phyloP scores from a whole-genome alignment of 257 asterid species.

The Solanum tacnaense region DNA sequence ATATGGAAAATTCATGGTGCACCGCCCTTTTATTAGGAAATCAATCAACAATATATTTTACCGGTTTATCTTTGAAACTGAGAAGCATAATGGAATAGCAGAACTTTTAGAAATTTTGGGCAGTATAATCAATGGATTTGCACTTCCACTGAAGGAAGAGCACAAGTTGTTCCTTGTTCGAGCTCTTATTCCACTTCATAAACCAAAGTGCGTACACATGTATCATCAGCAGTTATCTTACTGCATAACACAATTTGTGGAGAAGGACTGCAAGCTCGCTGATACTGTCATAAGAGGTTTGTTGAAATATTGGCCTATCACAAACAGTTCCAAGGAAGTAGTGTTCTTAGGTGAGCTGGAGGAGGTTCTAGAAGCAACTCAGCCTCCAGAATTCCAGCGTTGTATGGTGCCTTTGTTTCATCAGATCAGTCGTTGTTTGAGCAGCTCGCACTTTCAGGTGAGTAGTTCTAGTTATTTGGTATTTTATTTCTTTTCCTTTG shows the following conservation, averaged over 20 bases:
- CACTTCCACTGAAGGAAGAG: constrained; percentile 62
- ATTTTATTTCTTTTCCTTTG: neutral
- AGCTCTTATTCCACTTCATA: constrained; percentile 63
- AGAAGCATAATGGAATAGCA: constrained; percentile 62
- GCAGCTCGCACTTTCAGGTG: constrained; percentile 86
- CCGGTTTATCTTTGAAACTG: constrained; percentile 50
- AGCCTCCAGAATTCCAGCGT: constrained; percentile 68
- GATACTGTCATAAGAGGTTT: constrained; percentile 75
- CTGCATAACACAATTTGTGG: constrained; percentile 68
- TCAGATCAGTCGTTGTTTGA: constrained; percentile 49
- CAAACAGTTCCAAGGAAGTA: constrained; percentile 78
- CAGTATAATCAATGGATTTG: constrained; percentile 63
- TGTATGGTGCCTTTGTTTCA: constrained; percentile 77
- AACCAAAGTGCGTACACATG: constrained; percentile 53
- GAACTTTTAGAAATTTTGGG: constrained; percentile 61
- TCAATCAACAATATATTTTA: constrained; percentile 53
- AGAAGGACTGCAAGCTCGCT: constrained; percentile 77
- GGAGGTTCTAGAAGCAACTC: constrained; percentile 83
- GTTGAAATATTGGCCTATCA: constrained; percentile 70
- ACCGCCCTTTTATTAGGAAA: constrained; percentile 57
- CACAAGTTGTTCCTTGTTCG: constrained; percentile 59
- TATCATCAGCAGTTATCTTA: constrained; percentile 81
- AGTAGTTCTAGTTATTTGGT: neutral
- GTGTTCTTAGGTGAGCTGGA: constrained; percentile 78
- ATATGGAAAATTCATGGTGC: constrained; percentile 68